phyloP scores from a whole-genome alignment of 768 basidiomycete genomes.

The Chalciporus chontae region DNA sequence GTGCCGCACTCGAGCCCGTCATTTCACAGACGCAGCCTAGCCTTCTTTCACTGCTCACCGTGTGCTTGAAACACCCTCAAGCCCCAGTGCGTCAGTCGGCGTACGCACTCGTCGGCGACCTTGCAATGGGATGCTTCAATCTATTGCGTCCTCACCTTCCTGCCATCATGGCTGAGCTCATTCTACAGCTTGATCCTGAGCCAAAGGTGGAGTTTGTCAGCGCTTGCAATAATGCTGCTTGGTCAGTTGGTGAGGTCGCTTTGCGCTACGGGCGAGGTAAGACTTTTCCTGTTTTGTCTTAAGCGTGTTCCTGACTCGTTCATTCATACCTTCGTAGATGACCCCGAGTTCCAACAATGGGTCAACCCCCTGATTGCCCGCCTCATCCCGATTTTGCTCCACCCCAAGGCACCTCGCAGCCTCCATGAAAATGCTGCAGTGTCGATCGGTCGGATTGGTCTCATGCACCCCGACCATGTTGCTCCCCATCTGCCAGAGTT shows the following conservation, averaged over 20 bases:
- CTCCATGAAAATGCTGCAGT: constrained; percentile 98
- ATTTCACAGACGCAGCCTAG: constrained; percentile 71
- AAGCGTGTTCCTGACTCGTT: background rate
- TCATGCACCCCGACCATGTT: constrained; percentile 86
- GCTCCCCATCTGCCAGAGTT: constrained; percentile 89
- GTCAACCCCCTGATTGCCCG: constrained; percentile 83
- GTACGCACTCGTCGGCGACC: constrained; percentile 96
- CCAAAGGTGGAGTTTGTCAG: constrained; percentile 93
- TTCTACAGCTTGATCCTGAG: constrained; percentile 86
- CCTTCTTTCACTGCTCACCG: constrained; percentile 74
- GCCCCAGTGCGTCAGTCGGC: constrained; percentile 94
- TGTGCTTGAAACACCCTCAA: constrained; percentile 94
- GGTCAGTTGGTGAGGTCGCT: constrained; percentile 99
- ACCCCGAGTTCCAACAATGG: constrained; percentile 88
- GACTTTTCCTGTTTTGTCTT: background rate
- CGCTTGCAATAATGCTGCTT: constrained; percentile 98
- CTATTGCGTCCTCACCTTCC: constrained; percentile 84
- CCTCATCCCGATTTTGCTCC: constrained; percentile 89
- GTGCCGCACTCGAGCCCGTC: constrained; percentile 68
- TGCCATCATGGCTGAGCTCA: constrained; percentile 86
- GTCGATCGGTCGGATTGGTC: constrained; percentile 92
- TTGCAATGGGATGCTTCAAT: constrained; percentile 93
- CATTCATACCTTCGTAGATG: constrained; percentile 43
- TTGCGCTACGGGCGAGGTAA: constrained; percentile 82
- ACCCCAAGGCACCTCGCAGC: constrained; percentile 89